These are phyloP conservation scores for Psilocybe subaeruginosa DNA, from an alignment of 768 basidiomycete species.

Conservation along the genomic window DNA sequence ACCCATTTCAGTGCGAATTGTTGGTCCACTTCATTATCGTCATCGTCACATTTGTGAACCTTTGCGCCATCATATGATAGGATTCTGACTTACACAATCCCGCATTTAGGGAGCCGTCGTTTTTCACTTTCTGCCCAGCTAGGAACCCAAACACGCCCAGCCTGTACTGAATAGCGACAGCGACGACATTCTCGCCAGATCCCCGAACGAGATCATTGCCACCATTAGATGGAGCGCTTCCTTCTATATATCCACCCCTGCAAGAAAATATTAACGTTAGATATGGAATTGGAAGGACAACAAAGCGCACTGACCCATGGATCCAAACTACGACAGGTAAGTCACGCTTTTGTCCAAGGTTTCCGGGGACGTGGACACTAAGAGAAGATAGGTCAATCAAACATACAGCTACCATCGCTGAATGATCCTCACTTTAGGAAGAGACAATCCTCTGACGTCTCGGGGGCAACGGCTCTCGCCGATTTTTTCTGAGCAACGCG, in stretches of 20 bases:
- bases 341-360: conserved; percentile 22
- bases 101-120: conserved; percentile 46
- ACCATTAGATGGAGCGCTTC: conserved; percentile 33
- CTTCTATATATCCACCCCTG: conserved; percentile 36
- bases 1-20: conserved; percentile 47
- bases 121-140: conserved; percentile 42
- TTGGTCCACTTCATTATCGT: conserved; percentile 39
- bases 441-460: conserved; percentile 41
- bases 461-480: conserved; percentile 1
- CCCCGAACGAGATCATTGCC: conserved; percentile 37
- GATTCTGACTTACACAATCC: conserved; percentile 41
- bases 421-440: conserved; percentile 37
- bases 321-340: conserved; percentile 48
- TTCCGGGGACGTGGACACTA: conserved; percentile 40
- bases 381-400: not conserved
- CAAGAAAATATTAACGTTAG: too few relatives aligned
- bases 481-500: conserved; percentile 6
- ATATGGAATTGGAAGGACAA: not conserved
- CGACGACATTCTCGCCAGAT: conserved; percentile 35
- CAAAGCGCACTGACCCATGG: conserved; percentile 34
- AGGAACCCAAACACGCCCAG: conserved; percentile 51
- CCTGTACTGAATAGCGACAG: conserved; percentile 45
- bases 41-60: not conserved
- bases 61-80: too few relatives aligned
- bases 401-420: too few relatives aligned